These are phyloP conservation scores for Daedaleopsis sinensis DNA, from an alignment of 768 basidiomycete genomes.

Conservation along the genomic window DNA sequence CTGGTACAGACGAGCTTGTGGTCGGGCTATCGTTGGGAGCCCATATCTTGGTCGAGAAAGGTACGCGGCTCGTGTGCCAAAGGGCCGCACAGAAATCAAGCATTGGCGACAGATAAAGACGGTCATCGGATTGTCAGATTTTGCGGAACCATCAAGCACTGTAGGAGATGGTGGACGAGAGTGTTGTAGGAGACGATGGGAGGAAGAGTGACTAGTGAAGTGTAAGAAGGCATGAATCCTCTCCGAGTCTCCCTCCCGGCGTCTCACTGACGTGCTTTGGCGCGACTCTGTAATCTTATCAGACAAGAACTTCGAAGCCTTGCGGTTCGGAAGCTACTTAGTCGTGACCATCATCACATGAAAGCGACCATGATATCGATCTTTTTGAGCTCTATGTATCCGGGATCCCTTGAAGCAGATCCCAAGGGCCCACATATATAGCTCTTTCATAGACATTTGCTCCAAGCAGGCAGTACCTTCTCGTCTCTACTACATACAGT, in stretches of 20 bases:
- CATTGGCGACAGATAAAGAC: slow-evolving; percentile 9
- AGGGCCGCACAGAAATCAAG: neutral
- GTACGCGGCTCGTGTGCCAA: neutral
- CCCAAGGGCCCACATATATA: no score
- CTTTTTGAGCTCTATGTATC: no score
- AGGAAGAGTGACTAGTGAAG: no score
- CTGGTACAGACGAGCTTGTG: slow-evolving; percentile 1
- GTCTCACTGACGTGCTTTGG: neutral
- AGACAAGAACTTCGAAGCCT: no score
- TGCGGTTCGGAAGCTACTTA: no score
- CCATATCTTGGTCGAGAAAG: neutral
- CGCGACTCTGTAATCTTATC: neutral
- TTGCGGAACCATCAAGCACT: neutral
- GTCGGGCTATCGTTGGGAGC: neutral
- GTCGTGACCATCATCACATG: no score
- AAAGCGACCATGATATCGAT: no score
- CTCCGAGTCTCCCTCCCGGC: neutral
- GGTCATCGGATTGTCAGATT: neutral
- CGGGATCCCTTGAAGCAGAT: no score
- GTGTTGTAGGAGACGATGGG: neutral
- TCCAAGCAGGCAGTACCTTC: no score
- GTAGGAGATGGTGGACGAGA: neutral
- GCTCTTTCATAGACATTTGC: no score
- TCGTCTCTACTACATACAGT: no score
- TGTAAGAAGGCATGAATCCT: no score